Conservation (phyloP, 2,329 filamentous ascomycete genomes). For the Scedosporium aurantiacum region DNA sequence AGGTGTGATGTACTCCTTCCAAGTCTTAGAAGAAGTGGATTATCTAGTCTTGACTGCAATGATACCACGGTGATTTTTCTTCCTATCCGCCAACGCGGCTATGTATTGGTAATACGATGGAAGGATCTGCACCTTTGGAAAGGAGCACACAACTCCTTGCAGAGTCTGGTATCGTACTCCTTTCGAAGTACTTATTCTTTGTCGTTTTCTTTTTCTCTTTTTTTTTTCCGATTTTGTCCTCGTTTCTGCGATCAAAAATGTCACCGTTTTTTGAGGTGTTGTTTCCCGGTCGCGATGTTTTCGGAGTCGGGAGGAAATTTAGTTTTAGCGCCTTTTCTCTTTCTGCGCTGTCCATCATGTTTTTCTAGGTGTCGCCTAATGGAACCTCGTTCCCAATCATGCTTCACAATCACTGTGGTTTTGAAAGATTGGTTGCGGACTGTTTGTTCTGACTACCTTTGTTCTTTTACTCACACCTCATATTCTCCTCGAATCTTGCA, state of each 20-base stretch:
- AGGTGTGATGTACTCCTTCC: not conserved
- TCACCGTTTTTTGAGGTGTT: not conserved
- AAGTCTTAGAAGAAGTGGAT: constrained; percentile 5
- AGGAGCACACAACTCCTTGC: no score
- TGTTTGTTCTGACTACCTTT: no score
- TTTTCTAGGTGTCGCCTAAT: not conserved
- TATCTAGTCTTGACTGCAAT: constrained; percentile 2
- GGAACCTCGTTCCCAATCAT: not conserved
- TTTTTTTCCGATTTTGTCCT: not conserved
- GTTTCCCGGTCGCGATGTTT: not conserved
- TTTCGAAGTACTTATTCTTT: not conserved
- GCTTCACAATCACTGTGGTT: not conserved
- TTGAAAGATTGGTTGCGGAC: not conserved
- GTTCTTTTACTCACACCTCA: no score
- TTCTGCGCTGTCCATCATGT: not conserved
- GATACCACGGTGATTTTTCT: constrained; percentile 5
- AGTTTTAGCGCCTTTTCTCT: not conserved
- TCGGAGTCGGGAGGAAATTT: not conserved
- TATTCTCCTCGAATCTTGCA: no score
- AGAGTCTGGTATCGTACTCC: not conserved
- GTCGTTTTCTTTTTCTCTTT: not conserved
- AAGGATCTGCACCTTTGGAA: not conserved
- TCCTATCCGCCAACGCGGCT: not conserved
- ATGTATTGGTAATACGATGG: constrained; percentile 1
- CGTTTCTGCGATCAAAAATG: no score